Conservation (phyloP, 805 yeast species). For the Barnettozyma pratensis region DNA sequence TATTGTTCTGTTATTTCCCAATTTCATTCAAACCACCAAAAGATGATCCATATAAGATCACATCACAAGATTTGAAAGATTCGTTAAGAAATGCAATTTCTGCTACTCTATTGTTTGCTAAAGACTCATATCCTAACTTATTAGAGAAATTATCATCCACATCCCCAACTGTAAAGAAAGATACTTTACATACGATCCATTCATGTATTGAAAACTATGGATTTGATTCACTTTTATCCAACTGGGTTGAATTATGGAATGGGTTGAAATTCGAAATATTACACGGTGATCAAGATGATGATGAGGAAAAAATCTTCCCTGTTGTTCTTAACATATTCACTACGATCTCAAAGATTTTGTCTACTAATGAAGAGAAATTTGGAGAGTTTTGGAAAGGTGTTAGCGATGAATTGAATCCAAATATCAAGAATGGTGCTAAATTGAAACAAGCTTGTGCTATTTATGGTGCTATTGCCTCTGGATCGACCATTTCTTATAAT, state of each 20-base stretch:
- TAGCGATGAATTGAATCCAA: constrained; percentile 47
- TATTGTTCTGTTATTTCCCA: constrained; percentile 92
- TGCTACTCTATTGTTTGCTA: constrained; percentile 56
- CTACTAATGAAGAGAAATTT: constrained; percentile 27
- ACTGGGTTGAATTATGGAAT: constrained; percentile 80
- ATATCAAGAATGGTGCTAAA: constrained; percentile 46
- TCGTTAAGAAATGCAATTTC: constrained; percentile 59
- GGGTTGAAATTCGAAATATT: constrained; percentile 85
- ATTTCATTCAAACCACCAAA: constrained; percentile 90
- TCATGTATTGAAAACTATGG: constrained; percentile 52
- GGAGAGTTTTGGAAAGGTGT: constrained; percentile 36
- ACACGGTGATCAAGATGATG: constrained; percentile 61
- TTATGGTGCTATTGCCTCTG: constrained; percentile 49
- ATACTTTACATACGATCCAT: constrained; percentile 60
- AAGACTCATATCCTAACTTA: constrained; percentile 70
- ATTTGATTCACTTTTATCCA: constrained; percentile 40
- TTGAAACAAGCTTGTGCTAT: constrained; percentile 60
- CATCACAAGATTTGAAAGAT: constrained; percentile 64
- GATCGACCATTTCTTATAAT: constrained; percentile 43
- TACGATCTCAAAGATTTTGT: constrained; percentile 36
- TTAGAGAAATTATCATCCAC: constrained; percentile 77
- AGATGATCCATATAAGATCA: constrained; percentile 80
- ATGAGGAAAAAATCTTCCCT: constrained; percentile 36
- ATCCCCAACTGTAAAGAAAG: constrained; percentile 66
- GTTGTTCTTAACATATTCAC: constrained; percentile 41